A percentile compares a stretch with the other conserved stretches of the same genome.
phyloP scores from a whole-genome alignment of 139 green algal genomes.

The Protoeuglena noctilucae region DNA sequence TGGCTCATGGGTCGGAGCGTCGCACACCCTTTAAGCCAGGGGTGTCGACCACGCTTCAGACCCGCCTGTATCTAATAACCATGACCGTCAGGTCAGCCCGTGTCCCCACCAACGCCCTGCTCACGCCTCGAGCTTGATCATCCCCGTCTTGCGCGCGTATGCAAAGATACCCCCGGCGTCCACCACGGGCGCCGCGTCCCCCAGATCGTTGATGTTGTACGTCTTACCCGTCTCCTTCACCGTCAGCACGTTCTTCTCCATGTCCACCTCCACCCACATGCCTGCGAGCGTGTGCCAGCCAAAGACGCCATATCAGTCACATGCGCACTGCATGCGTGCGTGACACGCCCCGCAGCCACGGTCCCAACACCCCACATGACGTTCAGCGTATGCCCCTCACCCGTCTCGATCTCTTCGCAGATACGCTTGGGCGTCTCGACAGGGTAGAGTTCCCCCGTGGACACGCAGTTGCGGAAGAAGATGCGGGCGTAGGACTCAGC shows the following conservation, averaged over 20 bases:
- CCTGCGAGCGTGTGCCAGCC: slow-evolving; percentile 16
- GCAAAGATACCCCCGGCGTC: slow-evolving; percentile 87
- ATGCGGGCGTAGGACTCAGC: slow-evolving; percentile 85
- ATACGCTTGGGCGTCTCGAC: slow-evolving; percentile 58
- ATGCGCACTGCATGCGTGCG: too few species aligned
- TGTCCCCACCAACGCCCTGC: too few species aligned
- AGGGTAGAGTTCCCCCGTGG: slow-evolving; percentile 83
- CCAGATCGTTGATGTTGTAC: slow-evolving; percentile 58
- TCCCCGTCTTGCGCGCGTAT: slow-evolving; percentile 63
- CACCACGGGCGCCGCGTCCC: slow-evolving; percentile 76
- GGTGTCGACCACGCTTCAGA: too few species aligned
- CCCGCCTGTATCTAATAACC: too few species aligned
- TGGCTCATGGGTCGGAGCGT: too few species aligned
- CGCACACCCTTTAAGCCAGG: too few species aligned
- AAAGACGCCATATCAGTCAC: too few species aligned
- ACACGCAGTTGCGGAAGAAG: slow-evolving; percentile 93
- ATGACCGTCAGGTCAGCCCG: too few species aligned
- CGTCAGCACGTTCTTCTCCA: slow-evolving; percentile 67
- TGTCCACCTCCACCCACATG: slow-evolving; percentile 74
- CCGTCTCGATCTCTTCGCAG: slow-evolving; percentile 65
- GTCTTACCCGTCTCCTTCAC: slow-evolving; percentile 57
- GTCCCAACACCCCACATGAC: too few species aligned
- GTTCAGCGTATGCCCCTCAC: slow-evolving; percentile 3
- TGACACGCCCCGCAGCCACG: too few species aligned
- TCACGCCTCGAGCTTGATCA: too few species aligned